Percentiles rank a stretch among this genome's conserved stretches.
phyloP scores from a whole-genome alignment of 2,329 filamentous ascomycete genomes.

The Neopestalotiopsis clavispora region DNA sequence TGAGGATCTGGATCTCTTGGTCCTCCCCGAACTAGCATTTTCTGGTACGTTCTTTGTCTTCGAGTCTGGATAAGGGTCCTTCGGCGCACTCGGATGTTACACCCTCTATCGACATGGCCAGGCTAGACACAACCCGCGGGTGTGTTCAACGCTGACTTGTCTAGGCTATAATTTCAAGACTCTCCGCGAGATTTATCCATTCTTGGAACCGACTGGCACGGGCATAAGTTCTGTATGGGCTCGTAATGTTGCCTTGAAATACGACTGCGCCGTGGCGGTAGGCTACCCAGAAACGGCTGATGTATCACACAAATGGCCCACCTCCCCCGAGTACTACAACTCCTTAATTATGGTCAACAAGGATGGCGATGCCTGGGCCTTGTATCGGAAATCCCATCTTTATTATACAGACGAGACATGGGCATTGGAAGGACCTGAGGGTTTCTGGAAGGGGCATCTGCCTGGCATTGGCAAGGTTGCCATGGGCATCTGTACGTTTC shows the following conservation, averaged over 20 bases:
- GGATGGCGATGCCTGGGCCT: conserved; percentile 64
- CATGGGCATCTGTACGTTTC: conserved; percentile 62
- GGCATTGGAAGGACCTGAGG: conserved; percentile 58
- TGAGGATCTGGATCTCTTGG: conserved; percentile 68
- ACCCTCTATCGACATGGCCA: neutral
- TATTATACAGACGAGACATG: conserved; percentile 67
- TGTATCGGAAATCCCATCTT: conserved; percentile 65
- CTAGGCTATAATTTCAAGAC: conserved; percentile 80
- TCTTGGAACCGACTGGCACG: conserved; percentile 67
- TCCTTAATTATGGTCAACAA: conserved; percentile 57
- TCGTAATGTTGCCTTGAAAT: conserved; percentile 65
- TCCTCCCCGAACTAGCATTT: conserved; percentile 79
- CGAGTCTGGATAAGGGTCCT: neutral
- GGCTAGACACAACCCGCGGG: neutral
- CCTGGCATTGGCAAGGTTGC: conserved; percentile 55
- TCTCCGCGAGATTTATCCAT: conserved; percentile 68
- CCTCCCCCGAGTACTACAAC: conserved; percentile 47
- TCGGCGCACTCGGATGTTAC: no score
- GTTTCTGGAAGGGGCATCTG: conserved; percentile 54
- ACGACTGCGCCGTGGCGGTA: conserved; percentile 70
- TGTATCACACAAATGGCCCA: conserved; percentile 52
- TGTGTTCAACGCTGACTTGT: neutral
- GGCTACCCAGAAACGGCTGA: conserved; percentile 78
- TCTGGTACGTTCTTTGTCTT: conserved; percentile 55
- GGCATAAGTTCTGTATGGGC: conserved; percentile 78